Evolutionary conservation across 2,329 filamentous ascomycete species (phyloP).

Genomic region (Colletotrichum caudatum): DNA sequence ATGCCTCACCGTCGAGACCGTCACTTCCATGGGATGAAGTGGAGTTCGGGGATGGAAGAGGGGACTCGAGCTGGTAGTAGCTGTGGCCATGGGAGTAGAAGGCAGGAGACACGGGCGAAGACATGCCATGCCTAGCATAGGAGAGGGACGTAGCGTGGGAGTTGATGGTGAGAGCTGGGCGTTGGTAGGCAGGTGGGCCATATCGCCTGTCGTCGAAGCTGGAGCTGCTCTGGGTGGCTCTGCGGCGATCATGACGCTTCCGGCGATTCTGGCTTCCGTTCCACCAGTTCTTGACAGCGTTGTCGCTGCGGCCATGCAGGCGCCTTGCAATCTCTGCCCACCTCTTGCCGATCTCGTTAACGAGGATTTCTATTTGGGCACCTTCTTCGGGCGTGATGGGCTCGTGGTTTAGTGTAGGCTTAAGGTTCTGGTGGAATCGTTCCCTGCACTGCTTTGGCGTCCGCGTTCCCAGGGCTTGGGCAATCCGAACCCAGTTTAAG

Average conservation of each 20-base stretch:
- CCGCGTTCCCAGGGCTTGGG: constrained; percentile 78
- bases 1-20: constrained; percentile 71
- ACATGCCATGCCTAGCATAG: constrained; percentile 35
- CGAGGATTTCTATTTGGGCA: constrained; percentile 79
- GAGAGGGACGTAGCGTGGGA: constrained; percentile 42
- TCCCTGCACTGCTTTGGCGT: constrained; percentile 96
- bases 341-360: constrained; percentile 82
- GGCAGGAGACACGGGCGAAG: constrained; percentile 41
- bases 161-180: constrained; percentile 49
- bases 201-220: constrained; percentile 43
- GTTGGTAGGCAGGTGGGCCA: constrained; percentile 20
- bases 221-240: constrained; percentile 45
- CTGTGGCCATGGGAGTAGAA: constrained; percentile 39
- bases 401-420: constrained; percentile 77
- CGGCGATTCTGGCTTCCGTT: constrained; percentile 91
- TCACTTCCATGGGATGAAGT: constrained; percentile 65
- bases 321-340: constrained; percentile 94
- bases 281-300: constrained; percentile 98
- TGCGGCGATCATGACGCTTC: constrained; percentile 62
- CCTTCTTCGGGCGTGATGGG: constrained; percentile 80
- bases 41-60: constrained; percentile 53
- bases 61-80: constrained; percentile 49
- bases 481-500: constrained; percentile 91
- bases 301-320: constrained; percentile 88
- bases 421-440: constrained; percentile 93